These are phyloP conservation scores for Grifola frondosa DNA, from an alignment of 1,284 basidiomycete genomes.

Conservation along the genomic window DNA sequence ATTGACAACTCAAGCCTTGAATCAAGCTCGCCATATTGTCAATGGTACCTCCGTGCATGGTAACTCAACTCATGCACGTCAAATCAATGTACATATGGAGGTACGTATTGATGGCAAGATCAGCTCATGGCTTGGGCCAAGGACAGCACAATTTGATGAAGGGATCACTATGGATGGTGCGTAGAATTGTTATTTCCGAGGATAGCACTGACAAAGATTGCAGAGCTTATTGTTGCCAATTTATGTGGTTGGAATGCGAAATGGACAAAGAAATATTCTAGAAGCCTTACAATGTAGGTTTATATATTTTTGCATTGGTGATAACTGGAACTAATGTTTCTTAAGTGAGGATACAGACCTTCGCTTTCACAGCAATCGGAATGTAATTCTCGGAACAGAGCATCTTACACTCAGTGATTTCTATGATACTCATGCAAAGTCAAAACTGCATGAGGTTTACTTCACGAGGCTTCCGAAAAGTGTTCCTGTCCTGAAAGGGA, in stretches of 20 bases:
- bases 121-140: not conserved
- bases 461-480: not conserved
- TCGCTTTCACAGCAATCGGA: not conserved
- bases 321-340: not conserved
- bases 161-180: not conserved
- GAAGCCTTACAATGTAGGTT: not conserved
- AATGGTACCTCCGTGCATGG: not conserved
- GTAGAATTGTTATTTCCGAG: not conserved
- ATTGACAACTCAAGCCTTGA: not conserved
- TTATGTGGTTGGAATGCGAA: not conserved
- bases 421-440: not conserved
- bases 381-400: not conserved
- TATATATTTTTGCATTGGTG: not conserved
- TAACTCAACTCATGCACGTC: not conserved
- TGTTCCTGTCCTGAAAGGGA: not conserved
- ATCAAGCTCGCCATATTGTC: not conserved
- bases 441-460: not conserved
- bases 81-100: not conserved
- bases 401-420: not conserved
- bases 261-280: not conserved
- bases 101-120: not conserved
- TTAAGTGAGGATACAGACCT: constrained; percentile 3
- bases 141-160: not conserved
- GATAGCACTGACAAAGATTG: too few relatives aligned
- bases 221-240: not conserved